Evolutionary conservation across 129 eudicot genomes (phyloP), one percentile per base, ranked within the genome.

Genomic region (Silybum marianum): DNA sequence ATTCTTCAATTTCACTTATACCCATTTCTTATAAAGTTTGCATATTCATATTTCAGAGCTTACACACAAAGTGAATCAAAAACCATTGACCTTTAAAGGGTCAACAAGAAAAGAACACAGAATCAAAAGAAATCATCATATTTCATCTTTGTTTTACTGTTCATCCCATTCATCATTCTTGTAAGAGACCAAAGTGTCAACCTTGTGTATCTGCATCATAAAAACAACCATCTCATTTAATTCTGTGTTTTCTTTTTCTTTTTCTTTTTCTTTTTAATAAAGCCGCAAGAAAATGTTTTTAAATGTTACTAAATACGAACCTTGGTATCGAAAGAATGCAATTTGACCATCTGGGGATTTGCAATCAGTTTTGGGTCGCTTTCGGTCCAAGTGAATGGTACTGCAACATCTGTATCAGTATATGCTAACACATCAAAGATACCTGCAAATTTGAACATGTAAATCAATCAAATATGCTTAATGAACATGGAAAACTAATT

Each of bases 161-260:
- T 93, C 98, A 86, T 95, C 98, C 93, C 96, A 91, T 71, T 95
- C 98, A 78, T 91, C 99, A 74, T 90, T 92, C 86, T 89, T 95
- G 95, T 95, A 95, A 0, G 99, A 95, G 21, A 95, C 99, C 80
- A 93, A 38, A 11, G 99, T 95, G 87, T 95, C 98, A 75, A 95
- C 98, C 90, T 95, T 95, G 93, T 95, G 99, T 78, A 95, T 95
- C 98, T 95, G 93, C 97, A 87, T 36, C 22, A 63, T 58, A 40
- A 18, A 81, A 39, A 42, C 19, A 79, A 58, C 25, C 22, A 54
- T 39, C 3, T 51, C 75, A 58, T 1, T 22, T 18, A 7, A 58
- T 58, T 58, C 10, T 58, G 66, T 23, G 23, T 58, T 58, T 9
- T 28, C 30, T 28, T 22, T 5, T 58, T 7, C 2, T 58, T 58